Evolutionary conservation across 1,284 basidiomycete genomes (phyloP), one percentile per base, ranked within the genome.

Genomic region (Cronartium ribicola): DNA sequence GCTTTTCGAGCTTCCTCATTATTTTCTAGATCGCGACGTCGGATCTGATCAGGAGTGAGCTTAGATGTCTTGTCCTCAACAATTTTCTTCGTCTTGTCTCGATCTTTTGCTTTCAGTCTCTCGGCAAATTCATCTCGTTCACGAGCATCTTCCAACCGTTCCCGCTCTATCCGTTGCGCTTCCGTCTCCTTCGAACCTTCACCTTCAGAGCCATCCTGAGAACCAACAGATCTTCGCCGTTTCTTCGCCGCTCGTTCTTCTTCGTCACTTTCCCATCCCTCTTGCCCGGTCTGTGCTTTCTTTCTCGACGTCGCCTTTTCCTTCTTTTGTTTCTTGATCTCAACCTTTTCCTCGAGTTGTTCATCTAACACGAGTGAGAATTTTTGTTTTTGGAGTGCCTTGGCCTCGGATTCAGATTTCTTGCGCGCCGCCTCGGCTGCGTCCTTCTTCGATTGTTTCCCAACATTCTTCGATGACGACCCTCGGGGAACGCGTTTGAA

Each of bases 121-220:
- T 91, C 88, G 0, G 95, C 90, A 79, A 98, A 97, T 44, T 90
- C 94, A 81, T 98, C 95, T 75, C 95, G 85, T 77, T 97, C 95
- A 74, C 86, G 85, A 13, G 91, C 77, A 79, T 98, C 95, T 79
- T 89, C 86, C 68, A 88, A 76, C 37, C 92, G 85, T 79, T 94
- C 90, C 59, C 87, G 84, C 82, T 94, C 93, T 78, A 81, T 85
- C 63, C 88, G 84, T 44, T 83, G 83, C 4, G 88, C 89, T 79
- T 90, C 89, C 77, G 89, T 89, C 80, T 92, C 90, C 11, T 82
- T 82, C 5, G 84, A 82, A 75, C 90, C 88, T 37, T 65, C 66
- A 85, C 85, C 77, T 84, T 85, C 86, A 76, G 66, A 63, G 73
- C 72, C 68, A 64, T 72, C 83, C 3, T 36, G 5, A 14, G 60